Evolutionary conservation across 805 yeast species (phyloP).

Genomic region (Candida verbasci): DNA sequence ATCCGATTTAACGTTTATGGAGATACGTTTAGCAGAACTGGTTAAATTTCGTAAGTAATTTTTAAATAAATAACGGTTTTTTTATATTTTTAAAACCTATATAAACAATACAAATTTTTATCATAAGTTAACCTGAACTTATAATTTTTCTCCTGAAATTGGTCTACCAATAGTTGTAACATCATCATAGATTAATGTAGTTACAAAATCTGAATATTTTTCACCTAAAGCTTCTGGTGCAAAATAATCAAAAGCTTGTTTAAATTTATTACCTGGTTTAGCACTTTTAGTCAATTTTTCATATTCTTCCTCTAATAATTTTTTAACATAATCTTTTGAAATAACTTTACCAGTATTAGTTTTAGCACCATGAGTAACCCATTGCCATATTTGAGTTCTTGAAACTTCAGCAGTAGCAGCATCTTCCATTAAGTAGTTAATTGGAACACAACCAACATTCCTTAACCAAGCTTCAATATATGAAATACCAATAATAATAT

Average conservation of each 20-base stretch:
- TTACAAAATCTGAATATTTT: slow-evolving; percentile 71
- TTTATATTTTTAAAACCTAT: too few species aligned
- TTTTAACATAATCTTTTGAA: slow-evolving; percentile 55
- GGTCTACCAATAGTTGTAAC: slow-evolving; percentile 52
- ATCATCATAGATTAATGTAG: slow-evolving; percentile 72
- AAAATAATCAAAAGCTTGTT: slow-evolving; percentile 64
- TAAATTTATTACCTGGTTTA: slow-evolving; percentile 60
- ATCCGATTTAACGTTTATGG: too few species aligned
- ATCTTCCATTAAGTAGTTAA: slow-evolving; percentile 82
- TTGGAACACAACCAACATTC: slow-evolving; percentile 82
- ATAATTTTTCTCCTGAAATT: slow-evolving; percentile 37
- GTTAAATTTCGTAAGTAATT: too few species aligned
- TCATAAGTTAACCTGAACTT: slow-evolving; percentile 7
- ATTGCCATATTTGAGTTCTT: slow-evolving; percentile 75
- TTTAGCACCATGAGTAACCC: slow-evolving; percentile 70
- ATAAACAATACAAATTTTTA: too few species aligned
- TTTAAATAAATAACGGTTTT: too few species aligned
- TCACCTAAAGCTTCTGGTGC: slow-evolving; percentile 70
- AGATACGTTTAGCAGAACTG: too few species aligned
- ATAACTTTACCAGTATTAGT: slow-evolving; percentile 56
- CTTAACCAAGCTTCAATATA: slow-evolving; percentile 86
- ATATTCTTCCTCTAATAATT: slow-evolving; percentile 60
- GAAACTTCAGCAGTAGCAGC: slow-evolving; percentile 90
- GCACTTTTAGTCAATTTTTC: slow-evolving; percentile 45
- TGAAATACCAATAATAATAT: slow-evolving; percentile 70